These are phyloP conservation scores for Euphorbia schlechtendalii DNA, from an alignment of 441 rosid species.

Conservation along the genomic window DNA sequence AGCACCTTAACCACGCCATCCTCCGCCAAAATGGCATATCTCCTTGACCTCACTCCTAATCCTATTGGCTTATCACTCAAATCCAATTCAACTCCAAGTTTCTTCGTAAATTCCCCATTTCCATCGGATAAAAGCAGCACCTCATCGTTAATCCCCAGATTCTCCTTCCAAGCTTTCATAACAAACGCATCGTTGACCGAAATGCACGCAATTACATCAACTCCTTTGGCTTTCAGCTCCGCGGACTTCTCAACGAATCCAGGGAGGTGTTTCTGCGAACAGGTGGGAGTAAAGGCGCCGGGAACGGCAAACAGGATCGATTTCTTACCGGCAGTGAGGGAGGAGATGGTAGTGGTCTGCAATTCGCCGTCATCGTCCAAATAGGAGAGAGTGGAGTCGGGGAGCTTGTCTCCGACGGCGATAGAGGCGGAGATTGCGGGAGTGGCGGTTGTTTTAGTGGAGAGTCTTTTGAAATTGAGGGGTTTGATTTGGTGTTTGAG, in stretches of 20 bases:
- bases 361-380: conserved; percentile 63
- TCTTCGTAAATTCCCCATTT: conserved; percentile 63
- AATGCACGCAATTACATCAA: conserved; percentile 61
- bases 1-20: conserved; percentile 80
- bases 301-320: conserved; percentile 73
- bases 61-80: conserved; percentile 70
- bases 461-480: conserved; percentile 26
- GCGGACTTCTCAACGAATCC: conserved; percentile 70
- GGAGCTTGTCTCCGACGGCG: conserved; percentile 77
- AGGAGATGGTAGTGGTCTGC: conserved; percentile 63
- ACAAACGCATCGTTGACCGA: conserved; percentile 82
- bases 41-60: conserved; percentile 68
- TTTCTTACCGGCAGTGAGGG: conserved; percentile 62
- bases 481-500: conserved; percentile 19
- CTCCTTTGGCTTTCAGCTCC: conserved; percentile 67
- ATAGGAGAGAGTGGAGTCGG: conserved; percentile 55
- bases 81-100: conserved; percentile 67
- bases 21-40: conserved; percentile 71
- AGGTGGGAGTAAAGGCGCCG: conserved; percentile 82
- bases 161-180: conserved; percentile 72
- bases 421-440: conserved; percentile 36
- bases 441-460: conserved; percentile 21
- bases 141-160: conserved; percentile 50
- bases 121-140: conserved; percentile 60
- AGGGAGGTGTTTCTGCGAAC: conserved; percentile 81